Conservation (phyloP, 1,284 basidiomycete genomes). For the Sphaerobolus stellatus region DNA sequence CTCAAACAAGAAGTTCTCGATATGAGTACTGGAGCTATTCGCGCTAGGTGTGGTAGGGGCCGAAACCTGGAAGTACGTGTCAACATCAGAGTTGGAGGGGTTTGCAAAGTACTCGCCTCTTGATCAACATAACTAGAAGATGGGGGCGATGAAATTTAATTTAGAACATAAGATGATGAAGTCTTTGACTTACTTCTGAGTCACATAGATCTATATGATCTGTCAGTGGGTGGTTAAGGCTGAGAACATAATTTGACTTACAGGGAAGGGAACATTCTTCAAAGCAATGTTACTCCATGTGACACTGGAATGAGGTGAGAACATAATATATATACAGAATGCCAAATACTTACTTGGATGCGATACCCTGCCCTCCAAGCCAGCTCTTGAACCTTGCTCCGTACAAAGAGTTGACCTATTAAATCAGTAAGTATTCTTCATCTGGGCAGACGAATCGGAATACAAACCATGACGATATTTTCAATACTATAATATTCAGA, state of each 20-base stretch:
- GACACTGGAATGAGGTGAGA: slow-evolving; percentile 34
- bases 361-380: slow-evolving; percentile 40
- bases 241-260: slow-evolving; percentile 27
- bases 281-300: slow-evolving; percentile 61
- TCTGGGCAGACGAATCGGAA: neutral
- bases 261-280: slow-evolving; percentile 53
- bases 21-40: slow-evolving; percentile 51
- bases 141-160: too few species aligned
- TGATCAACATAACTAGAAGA: slow-evolving; percentile 61
- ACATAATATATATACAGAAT: neutral
- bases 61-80: slow-evolving; percentile 23
- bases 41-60: slow-evolving; percentile 44
- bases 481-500: slow-evolving; percentile 43
- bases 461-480: slow-evolving; percentile 40
- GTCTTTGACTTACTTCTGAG: slow-evolving; percentile 43
- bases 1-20: slow-evolving; percentile 55
- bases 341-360: neutral
- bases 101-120: slow-evolving; percentile 39
- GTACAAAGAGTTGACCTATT: slow-evolving; percentile 43
- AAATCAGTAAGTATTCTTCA: neutral
- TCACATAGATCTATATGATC: slow-evolving; percentile 52
- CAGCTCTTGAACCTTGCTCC: slow-evolving; percentile 69
- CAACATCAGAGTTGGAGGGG: neutral
- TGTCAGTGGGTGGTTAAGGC: neutral
- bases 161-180: neutral